Evolutionary conservation across 257 asterid genomes (phyloP).

Genomic region (Solanum arcanum): DNA sequence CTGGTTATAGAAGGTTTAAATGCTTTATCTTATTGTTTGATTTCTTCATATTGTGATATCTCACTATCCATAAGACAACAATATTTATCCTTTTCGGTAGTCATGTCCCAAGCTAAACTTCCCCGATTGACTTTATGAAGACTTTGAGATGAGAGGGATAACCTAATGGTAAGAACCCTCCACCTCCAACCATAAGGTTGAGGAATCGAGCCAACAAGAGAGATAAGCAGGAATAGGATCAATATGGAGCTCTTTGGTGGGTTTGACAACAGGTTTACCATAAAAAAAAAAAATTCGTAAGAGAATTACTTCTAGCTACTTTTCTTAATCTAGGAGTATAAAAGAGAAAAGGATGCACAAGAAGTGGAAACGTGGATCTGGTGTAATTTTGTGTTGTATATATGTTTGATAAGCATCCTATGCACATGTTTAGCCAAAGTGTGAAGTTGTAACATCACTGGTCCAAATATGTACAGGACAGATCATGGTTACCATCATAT

Average conservation of each 20-base stretch:
- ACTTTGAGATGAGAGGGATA: neutral
- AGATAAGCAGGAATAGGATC: neutral
- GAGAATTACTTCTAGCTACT: neutral
- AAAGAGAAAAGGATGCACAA: neutral
- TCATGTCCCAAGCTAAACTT: neutral
- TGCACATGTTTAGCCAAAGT: neutral
- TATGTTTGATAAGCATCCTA: neutral
- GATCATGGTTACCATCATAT: neutral
- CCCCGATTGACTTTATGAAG: neutral
- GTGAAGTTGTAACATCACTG: neutral
- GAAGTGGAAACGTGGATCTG: neutral
- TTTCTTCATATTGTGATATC: neutral
- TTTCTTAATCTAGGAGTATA: neutral
- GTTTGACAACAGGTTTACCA: neutral
- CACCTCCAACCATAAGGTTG: neutral
- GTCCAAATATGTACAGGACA: neutral
- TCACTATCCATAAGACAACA: neutral
- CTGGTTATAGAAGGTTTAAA: neutral
- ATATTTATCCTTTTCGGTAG: neutral
- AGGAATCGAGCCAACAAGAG: neutral
- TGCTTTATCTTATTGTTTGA: neutral
- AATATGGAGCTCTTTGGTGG: neutral
- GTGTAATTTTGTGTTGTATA: neutral
- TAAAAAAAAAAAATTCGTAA: neutral
- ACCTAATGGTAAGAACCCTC: neutral